Percentiles rank a stretch among this genome's conserved stretches.
Evolutionary conservation across 1,284 basidiomycete species (phyloP).

Genomic region (Cryptococcus neoformans): DNA sequence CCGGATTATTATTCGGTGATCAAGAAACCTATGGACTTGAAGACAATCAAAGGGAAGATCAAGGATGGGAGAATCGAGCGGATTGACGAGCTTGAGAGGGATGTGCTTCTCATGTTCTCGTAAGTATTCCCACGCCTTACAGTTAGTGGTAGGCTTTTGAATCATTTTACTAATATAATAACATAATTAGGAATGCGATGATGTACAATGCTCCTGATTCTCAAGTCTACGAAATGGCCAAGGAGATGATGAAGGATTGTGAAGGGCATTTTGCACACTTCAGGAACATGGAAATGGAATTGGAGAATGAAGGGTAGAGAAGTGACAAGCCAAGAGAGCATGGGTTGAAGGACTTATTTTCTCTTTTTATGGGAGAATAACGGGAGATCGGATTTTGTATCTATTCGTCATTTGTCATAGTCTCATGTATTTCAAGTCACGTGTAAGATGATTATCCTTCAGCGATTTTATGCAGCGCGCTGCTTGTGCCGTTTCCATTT

Average conservation of each 20-base stretch:
- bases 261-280: conserved; percentile 72
- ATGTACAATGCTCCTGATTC: conserved; percentile 87
- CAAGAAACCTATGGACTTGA: conserved; percentile 86
- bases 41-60: conserved; percentile 76
- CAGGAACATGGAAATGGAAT: conserved; percentile 50
- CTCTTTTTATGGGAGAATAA: too few species aligned
- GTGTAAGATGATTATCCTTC: too few species aligned
- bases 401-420: too few species aligned
- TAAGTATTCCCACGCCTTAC: conserved; percentile 16
- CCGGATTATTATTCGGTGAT: conserved; percentile 88
- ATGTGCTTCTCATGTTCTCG: conserved; percentile 88
- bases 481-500: too few species aligned
- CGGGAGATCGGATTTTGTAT: too few species aligned
- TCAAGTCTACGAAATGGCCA: conserved; percentile 82
- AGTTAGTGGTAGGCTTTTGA: neutral
- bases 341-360: too few species aligned
- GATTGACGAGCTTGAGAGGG: conserved; percentile 81
- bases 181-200: conserved; percentile 67
- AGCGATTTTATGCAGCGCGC: too few species aligned
- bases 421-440: too few species aligned
- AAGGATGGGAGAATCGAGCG: conserved; percentile 76
- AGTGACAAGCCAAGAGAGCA: too few species aligned
- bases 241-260: conserved; percentile 86
- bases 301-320: conserved; percentile 5
- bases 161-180: neutral